Percentiles rank a stretch among this genome's conserved stretches.
These are phyloP conservation scores for Penicillium psychrosexuale DNA, from an alignment of 2,329 filamentous ascomycete genomes.

Conservation along the genomic window DNA sequence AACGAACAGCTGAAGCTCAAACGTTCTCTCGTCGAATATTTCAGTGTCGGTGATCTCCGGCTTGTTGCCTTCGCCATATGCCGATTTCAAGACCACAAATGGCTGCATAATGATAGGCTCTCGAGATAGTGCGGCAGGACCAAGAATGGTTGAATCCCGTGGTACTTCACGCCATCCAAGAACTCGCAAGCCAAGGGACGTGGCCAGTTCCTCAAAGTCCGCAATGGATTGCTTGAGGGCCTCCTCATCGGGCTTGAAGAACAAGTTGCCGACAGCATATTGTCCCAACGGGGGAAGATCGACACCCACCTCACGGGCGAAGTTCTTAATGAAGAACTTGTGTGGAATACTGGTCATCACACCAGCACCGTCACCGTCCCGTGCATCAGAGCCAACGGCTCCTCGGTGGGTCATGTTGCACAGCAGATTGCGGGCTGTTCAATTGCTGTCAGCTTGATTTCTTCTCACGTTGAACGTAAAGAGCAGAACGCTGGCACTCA, in stretches of 20 bases:
- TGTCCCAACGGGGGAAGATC: slow-evolving; percentile 84
- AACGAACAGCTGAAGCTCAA: slow-evolving; percentile 91
- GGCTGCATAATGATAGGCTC: slow-evolving; percentile 95
- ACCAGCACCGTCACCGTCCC: slow-evolving; percentile 96
- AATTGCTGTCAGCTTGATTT: slow-evolving; percentile 1
- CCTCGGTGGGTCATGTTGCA: slow-evolving; percentile 99
- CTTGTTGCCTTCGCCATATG: slow-evolving; percentile 76
- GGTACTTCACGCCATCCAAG: slow-evolving; percentile 96
- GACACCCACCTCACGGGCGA: slow-evolving; percentile 83
- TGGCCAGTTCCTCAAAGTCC: slow-evolving; percentile 91
- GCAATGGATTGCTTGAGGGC: slow-evolving; percentile 84
- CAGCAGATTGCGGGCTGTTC: slow-evolving; percentile 77
- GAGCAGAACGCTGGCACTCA: slow-evolving; percentile 47
- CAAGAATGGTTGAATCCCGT: slow-evolving; percentile 86
- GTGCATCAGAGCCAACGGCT: slow-evolving; percentile 94
- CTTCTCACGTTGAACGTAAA: neutral
- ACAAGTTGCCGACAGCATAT: slow-evolving; percentile 95
- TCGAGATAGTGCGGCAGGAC: slow-evolving; percentile 85
- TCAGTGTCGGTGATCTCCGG: slow-evolving; percentile 75
- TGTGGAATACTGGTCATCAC: slow-evolving; percentile 99
- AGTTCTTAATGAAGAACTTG: slow-evolving; percentile 98
- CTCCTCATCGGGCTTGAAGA: slow-evolving; percentile 96
- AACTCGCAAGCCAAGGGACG: slow-evolving; percentile 80
- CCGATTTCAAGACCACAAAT: slow-evolving; percentile 82
- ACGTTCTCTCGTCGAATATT: slow-evolving; percentile 76